Evolutionary conservation across 306 rosid genomes (phyloP), one percentile per base, ranked within the genome.

Genomic region (Mimosa pudica): DNA sequence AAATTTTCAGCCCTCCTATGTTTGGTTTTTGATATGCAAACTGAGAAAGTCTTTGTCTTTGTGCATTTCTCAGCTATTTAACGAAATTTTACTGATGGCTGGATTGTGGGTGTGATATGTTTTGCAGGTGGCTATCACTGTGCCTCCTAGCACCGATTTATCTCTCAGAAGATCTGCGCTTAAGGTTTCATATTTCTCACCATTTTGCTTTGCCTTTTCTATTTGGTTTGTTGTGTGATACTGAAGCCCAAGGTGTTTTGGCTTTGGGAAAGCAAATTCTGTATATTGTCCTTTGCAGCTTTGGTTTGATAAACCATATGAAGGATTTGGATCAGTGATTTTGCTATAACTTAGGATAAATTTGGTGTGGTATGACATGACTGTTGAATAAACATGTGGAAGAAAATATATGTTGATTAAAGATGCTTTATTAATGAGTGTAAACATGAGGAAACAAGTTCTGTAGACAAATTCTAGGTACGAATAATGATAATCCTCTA

Each of bases 131-230:
- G 77, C 68, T 78, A 35, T 81, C 67, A 76, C 87, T 81, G 85
- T 78, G 81, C 87, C 89, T 78, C 80, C 75, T 60, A 75, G 85
- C 79, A 75, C 41, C 74, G 89, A 86, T 83, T 78, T 83, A 38
- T 71, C 87, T 73, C 73, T 78, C 75, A 81, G 82, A 83, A 86
- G 87, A 83, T 86, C 87, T 65, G 83, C 71, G 30, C 76, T 86
- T 60, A 86, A 86, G 89, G 89, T 86, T 78, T 81, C 72, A 55
- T 41, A 5, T 58, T 75, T 54, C 51, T 64, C 57, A 7, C 70
- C 48, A 44, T 81, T 81, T 77, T 30, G 1, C 51, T 80, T 81
- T 72, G 36, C 17, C 47, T 17, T 77, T 71, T 49, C 76, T 71
- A 9, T 33, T 13, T 71, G 55, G 60, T 33, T 33, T 72, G 32